Conservation (phyloP, 2,329 filamentous ascomycete species). For the Microsporum audouinii region DNA sequence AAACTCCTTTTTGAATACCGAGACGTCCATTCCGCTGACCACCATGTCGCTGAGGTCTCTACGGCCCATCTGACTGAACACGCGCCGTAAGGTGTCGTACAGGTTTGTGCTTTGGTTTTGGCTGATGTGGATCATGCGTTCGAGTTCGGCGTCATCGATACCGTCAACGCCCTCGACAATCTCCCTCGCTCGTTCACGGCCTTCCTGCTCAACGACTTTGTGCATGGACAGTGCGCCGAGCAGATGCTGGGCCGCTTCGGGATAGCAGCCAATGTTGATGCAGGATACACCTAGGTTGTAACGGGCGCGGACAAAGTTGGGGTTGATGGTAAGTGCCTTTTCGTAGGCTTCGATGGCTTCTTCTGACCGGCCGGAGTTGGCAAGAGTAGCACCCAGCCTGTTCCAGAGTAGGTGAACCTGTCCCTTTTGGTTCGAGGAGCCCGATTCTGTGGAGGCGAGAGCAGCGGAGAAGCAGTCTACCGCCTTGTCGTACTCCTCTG, state of each 20-base stretch:
- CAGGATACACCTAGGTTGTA: constrained; percentile 96
- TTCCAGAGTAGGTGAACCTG: constrained; percentile 97
- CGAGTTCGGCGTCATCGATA: constrained; percentile 60
- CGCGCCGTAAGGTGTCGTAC: constrained; percentile 83
- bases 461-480: constrained; percentile 96
- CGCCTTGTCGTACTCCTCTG: constrained; percentile 95
- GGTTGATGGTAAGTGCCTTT: constrained; percentile 74
- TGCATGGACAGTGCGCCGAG: constrained; percentile 91
- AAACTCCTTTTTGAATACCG: constrained; percentile 78
- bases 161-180: constrained; percentile 53
- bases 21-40: constrained; percentile 79
- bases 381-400: constrained; percentile 84
- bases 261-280: constrained; percentile 94
- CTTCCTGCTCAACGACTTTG: constrained; percentile 78
- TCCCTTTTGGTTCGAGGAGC: constrained; percentile 68
- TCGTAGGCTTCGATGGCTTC: constrained; percentile 96
- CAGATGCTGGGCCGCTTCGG: constrained; percentile 84
- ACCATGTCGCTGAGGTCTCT: constrained; percentile 81
- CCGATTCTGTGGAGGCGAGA: constrained; percentile 71
- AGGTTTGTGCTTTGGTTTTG: constrained; percentile 96
- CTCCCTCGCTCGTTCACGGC: constrained; percentile 70
- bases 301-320: constrained; percentile 91
- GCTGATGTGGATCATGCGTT: constrained; percentile 62
- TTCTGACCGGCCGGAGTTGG: constrained; percentile 84
- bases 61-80: constrained; percentile 93